Conservation (phyloP, 2,329 filamentous ascomycete species). For the Fusarium humuli region DNA sequence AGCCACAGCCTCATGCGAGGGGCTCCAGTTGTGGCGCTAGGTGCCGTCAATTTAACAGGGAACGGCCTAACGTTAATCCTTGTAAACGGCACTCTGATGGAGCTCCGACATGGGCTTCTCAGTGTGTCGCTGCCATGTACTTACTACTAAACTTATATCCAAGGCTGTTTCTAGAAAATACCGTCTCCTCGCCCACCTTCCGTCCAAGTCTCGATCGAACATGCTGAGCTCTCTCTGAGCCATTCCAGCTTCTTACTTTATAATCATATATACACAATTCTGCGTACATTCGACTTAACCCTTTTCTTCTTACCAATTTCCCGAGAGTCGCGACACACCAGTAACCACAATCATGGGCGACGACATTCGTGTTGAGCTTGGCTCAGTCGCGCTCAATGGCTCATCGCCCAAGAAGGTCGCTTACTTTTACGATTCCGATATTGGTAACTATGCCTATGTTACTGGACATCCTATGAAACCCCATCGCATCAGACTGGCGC, state of each 20-base stretch:
- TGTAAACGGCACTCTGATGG: constrained; percentile 22
- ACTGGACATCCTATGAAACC: constrained; percentile 99
- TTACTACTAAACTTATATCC: constrained; percentile 32
- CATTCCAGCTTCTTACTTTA: constrained; percentile 10
- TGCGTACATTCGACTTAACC: constrained; percentile 2
- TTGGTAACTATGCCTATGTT: constrained; percentile 97
- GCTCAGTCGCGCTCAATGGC: constrained; percentile 61
- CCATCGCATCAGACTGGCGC: constrained; percentile 92
- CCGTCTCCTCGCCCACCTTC: constrained; percentile 12
- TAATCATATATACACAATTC: constrained; percentile 1
- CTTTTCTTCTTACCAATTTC: constrained; percentile 15
- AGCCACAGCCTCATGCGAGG: constrained; percentile 26
- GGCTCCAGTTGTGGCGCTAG: constrained; percentile 17
- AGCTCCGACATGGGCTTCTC: constrained; percentile 35
- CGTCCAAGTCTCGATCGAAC: constrained; percentile 12
- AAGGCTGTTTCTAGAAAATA: constrained; percentile 31
- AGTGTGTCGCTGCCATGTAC: constrained; percentile 32
- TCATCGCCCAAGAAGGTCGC: constrained; percentile 81
- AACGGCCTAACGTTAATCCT: constrained; percentile 50
- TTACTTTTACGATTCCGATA: constrained; percentile 98
- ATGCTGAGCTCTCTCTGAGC: constrained; percentile 44
- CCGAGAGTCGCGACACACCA: constrained; percentile 32
- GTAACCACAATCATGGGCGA: constrained; percentile 52
- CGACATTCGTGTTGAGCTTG: constrained; percentile 54
- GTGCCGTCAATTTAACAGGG: constrained; percentile 17